Percentiles rank a stretch among this genome's conserved stretches.
Conservation (phyloP, 257 asterid genomes). For the Buddleja alternifolia region DNA sequence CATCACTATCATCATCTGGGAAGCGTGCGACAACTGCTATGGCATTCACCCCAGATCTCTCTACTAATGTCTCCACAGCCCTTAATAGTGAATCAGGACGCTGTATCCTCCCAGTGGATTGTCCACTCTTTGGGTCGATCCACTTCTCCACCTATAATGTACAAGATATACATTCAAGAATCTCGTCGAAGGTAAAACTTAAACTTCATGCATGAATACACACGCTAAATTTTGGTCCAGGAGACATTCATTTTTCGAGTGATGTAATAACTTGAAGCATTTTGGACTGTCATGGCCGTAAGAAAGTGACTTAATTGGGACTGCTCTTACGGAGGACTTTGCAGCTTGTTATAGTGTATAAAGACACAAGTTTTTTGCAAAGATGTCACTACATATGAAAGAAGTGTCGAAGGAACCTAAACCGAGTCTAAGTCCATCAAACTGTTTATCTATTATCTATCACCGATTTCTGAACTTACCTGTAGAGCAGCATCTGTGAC, state of each 20-base stretch:
- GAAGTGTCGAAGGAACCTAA: background rate
- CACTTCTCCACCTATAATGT: slow-evolving; percentile 71
- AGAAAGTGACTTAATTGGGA: slow-evolving; percentile 6
- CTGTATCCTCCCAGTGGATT: slow-evolving; percentile 81
- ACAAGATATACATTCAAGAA: background rate
- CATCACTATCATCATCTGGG: slow-evolving; percentile 79
- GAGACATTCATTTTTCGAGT: background rate
- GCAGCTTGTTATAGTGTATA: slow-evolving; percentile 1
- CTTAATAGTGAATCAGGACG: slow-evolving; percentile 79
- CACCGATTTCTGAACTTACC: slow-evolving; percentile 44
- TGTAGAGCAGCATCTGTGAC: slow-evolving; percentile 82
- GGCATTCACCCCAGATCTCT: slow-evolving; percentile 63
- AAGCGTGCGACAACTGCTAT: slow-evolving; percentile 90
- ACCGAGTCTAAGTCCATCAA: background rate
- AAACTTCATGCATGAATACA: background rate
- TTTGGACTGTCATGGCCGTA: slow-evolving; percentile 1
- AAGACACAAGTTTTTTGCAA: background rate
- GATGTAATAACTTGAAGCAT: background rate
- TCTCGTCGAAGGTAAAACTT: background rate
- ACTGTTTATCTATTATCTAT: background rate
- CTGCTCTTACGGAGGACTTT: background rate
- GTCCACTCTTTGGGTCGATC: slow-evolving; percentile 76
- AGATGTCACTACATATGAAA: background rate
- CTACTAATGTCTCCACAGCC: slow-evolving; percentile 65
- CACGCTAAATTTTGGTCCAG: too few relatives aligned